Evolutionary conservation across 192 early-diverging fungal genomes (phyloP).

Genomic region (Backusella liffmaniae): DNA sequence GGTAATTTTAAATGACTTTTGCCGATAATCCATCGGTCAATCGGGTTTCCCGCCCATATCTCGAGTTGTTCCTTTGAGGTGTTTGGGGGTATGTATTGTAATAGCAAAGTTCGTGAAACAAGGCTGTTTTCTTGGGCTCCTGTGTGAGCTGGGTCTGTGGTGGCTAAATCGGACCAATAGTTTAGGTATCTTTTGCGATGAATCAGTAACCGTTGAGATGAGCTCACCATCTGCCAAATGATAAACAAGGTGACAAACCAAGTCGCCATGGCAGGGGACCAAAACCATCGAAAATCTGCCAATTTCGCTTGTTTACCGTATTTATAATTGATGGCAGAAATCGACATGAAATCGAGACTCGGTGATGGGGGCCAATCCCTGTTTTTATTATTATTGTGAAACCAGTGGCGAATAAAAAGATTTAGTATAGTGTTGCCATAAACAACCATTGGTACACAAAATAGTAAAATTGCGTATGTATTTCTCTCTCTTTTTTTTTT

Average conservation of each 20-base stretch:
- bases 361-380: conserved; percentile 35
- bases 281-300: conserved; percentile 50
- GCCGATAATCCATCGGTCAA: neutral
- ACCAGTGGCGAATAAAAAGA: neutral
- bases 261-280: conserved; percentile 58
- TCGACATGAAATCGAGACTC: conserved; percentile 37
- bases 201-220: conserved; percentile 48
- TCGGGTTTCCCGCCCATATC: neutral
- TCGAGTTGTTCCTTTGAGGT: neutral
- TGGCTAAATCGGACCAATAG: neutral
- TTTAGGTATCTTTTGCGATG: conserved; percentile 53
- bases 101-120: conserved; percentile 4
- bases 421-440: neutral
- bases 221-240: conserved; percentile 48
- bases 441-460: neutral
- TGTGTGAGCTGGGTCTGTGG: neutral
- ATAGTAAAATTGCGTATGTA: neutral
- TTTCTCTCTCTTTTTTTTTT: neutral
- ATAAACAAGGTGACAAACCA: conserved; percentile 61
- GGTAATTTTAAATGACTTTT: neutral
- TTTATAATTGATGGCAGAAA: conserved; percentile 33
- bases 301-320: conserved; percentile 12
- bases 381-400: neutral
- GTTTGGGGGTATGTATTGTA: neutral
- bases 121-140: neutral